Base-by-base conservation (phyloP, 2,329 filamentous ascomycete genomes). In the Microdochium nivale region DNA sequence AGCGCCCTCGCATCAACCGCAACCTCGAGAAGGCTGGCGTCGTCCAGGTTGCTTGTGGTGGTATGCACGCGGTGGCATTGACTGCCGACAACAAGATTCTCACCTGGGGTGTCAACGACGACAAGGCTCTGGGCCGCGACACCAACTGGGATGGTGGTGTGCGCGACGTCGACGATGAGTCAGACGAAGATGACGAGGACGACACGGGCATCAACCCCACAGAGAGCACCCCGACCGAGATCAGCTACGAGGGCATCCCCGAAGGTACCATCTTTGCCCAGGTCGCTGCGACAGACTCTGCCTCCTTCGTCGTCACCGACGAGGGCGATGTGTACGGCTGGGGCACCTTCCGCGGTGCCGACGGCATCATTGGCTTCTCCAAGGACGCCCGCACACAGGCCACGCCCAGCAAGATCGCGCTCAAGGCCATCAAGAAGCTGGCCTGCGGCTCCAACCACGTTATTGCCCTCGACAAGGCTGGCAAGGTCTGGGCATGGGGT, bases 81-180 rank as follows among this genome's bases (percentile, higher is more conserved):
- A 87, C 84, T 32, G 74, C 83, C 55, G 84, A 89, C 63, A 86
- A 86, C 67, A 81, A 80, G 63, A 82, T 91, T 61, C 74, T 83
- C 49, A 88, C 87, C 25, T 91, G 88, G 87, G 87, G 88, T 56
- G 86, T 91, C 58, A 91, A 91, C 64, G 87, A 90, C 58, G 84
- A 88, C 60, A 80, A 81, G 53, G 83, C 85, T 9, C 75, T 89
- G 27, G 88, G 87, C 32, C 79, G 85, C 58, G 77, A 83, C 57
- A 86, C 83, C 1, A 71, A 71, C 13, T 86, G 83, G 77, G 80
- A 85, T 2, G 85, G 85, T 48, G 82, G 81, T 19, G 67, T 79
- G 27, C 75, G 79, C 52, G 79, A 83, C 50, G 70, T 75, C 53
- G 79, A 80, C 35, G 76, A 76, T 30, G 76, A 62, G 1, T 58